Base-by-base conservation (phyloP, 345 rosid species). In the Heritiera fomes region DNA sequence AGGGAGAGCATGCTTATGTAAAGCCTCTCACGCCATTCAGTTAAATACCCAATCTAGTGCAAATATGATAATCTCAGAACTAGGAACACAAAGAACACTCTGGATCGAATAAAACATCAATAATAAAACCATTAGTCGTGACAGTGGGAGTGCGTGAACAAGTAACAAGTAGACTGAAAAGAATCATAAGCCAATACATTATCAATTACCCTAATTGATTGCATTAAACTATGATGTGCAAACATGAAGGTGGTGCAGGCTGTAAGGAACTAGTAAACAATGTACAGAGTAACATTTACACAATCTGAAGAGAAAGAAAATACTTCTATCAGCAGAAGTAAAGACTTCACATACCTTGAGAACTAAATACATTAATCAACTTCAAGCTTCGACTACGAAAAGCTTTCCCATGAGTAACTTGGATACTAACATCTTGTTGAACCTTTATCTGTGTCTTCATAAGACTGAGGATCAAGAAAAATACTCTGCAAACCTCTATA, bases 401-500 rank as follows among this genome's bases (percentile, higher is more conserved):
- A 28, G 55, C 60, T 71, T 46, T 77, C 47, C 61, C 45, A 49
- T 66, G 81, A 15, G 83, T 47, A 82, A 75, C 74, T 83, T 68
- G 23, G 53, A 73, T 76, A 78, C 77, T 79, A 75, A 77, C 80
- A 84, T 80, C 68, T 76, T 61, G 75, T 72, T 62, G 62, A 77
- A 74, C 73, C 65, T 64, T 75, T 68, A 73, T 69, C 28, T 17
- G 30, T 80, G 72, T 84, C 83, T 81, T 83, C 78, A 67, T 58
- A 73, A 77, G 61, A 77, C 76, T 77, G 79, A 68, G 81, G 79
- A 78, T 78, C 53, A 45, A 68, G 73, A 46, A 61, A 83, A 70
- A 62, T 59, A 46, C 66, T 80, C 80, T 77, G 84, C 85, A 81
- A 80, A 56, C 67, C 58, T 78, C 75, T 23, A 58, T 47, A 52